Base-by-base conservation (phyloP, 345 rosid genomes). In the Limnanthes douglasii region DNA sequence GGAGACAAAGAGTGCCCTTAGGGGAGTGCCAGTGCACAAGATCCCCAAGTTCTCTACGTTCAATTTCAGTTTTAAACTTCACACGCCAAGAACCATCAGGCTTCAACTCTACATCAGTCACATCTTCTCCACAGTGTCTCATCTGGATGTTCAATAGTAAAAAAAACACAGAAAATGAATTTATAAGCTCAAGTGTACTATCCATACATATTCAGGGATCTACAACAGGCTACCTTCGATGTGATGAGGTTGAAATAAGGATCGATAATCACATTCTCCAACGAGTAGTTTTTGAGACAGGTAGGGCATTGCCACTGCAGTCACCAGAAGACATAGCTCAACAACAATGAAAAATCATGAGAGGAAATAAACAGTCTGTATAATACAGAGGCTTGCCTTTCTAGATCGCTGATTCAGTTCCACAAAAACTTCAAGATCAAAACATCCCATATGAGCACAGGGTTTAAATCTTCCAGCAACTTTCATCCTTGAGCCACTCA, bases 31-130 rank as follows among this genome's bases (percentile, higher is more conserved):
- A 84, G 37, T 57, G 72, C 5, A 58, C 65, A 51, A 84, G 92
- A 56, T 75, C 92, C 35, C 83, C 96, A 41, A 78, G 55, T 18
- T 84, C 93, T 52, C 75, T 62, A 24, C 66, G 82, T 25, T 90
- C 98, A 45, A 54, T 60, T 44, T 80, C 94, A 32, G 57, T 66
- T 65, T 69, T 90, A 17, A 71, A 57, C 60, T 78, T 90, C 15
- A 65, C 96, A 42, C 88, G 98, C 98, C 98, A 90, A 43, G 83
- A 84, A 50, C 95, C 97, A 65, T 83, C 80, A 54, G 90, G 93
- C 63, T 79, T 83, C 56, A 83, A 65, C 68, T 83, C 93, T 47
- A 83, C 65, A 47, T 83, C 97, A 8, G 93, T 60, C 33, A 69
- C 57, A 35, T 88, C 98, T 65, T 84, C 96, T 21, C 75, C 78